phyloP scores from a whole-genome alignment of 345 rosid genomes.

The Gossypium sturtianum region DNA sequence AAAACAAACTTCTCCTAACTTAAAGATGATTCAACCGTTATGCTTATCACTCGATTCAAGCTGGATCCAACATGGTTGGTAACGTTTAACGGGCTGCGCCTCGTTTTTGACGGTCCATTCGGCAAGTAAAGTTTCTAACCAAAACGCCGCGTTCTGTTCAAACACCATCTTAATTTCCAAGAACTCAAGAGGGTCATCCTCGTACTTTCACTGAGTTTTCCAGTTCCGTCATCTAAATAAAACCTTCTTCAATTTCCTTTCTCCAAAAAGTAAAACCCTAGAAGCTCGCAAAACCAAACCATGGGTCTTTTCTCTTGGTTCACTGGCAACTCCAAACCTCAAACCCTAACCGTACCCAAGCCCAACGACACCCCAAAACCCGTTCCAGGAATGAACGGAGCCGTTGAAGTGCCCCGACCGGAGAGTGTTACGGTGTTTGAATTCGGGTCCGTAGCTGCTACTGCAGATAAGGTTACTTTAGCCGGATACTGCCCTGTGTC shows the following conservation, averaged over 20 bases:
- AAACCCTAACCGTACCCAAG: conserved; percentile 28
- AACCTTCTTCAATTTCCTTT: neutral
- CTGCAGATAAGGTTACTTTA: conserved; percentile 75
- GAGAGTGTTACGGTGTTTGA: conserved; percentile 80
- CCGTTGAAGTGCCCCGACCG: conserved; percentile 75
- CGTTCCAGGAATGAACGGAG: conserved; percentile 77
- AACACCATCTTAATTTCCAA: neutral
- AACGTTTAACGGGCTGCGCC: too few relatives aligned
- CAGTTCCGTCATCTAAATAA: neutral
- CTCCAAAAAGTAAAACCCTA: conserved; percentile 14
- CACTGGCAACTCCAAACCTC: conserved; percentile 44
- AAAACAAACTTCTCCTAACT: too few relatives aligned
- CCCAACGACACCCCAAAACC: conserved; percentile 19
- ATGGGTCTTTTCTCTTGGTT: conserved; percentile 96
- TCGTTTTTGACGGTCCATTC: too few relatives aligned
- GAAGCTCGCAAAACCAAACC: neutral
- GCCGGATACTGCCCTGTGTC: conserved; percentile 93
- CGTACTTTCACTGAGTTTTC: neutral
- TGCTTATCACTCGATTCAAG: too few relatives aligned
- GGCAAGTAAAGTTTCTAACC: neutral
- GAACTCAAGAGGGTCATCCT: neutral
- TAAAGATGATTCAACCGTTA: too few relatives aligned
- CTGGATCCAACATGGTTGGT: too few relatives aligned
- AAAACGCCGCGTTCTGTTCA: neutral
- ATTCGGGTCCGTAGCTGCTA: conserved; percentile 72